Evolutionary conservation across 441 rosid genomes (phyloP).

Genomic region (Syzygium malaccense): DNA sequence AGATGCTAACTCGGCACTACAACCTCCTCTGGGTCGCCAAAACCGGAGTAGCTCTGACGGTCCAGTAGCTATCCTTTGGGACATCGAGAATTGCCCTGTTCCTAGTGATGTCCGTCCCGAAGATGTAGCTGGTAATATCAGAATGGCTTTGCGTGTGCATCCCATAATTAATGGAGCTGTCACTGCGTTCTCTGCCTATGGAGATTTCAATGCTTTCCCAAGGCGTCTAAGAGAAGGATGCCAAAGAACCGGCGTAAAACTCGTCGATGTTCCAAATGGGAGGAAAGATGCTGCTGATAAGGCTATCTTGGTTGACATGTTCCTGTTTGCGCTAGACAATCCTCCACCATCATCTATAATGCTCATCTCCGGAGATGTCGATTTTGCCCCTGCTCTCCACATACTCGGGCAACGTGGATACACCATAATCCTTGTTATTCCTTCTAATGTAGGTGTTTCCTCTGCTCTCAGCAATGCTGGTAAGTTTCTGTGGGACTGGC

Average conservation of each 20-base stretch:
- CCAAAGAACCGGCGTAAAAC: slow-evolving; percentile 94
- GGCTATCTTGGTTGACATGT: slow-evolving; percentile 95
- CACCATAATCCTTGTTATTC: slow-evolving; percentile 79
- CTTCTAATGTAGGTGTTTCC: slow-evolving; percentile 74
- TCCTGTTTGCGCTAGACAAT: slow-evolving; percentile 86
- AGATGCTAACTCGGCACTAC: slow-evolving; percentile 26
- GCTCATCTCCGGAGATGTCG: slow-evolving; percentile 95
- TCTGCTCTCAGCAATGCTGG: slow-evolving; percentile 88
- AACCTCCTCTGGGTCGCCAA: slow-evolving; percentile 23
- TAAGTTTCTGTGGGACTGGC: slow-evolving; percentile 97
- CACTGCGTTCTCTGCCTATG: slow-evolving; percentile 75
- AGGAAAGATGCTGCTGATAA: slow-evolving; percentile 98
- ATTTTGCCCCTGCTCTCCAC: slow-evolving; percentile 94
- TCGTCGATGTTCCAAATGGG: slow-evolving; percentile 91
- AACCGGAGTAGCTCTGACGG: slow-evolving; percentile 38
- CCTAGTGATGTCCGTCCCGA: slow-evolving; percentile 91
- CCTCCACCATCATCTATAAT: slow-evolving; percentile 82
- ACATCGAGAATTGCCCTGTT: slow-evolving; percentile 88
- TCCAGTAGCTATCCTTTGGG: slow-evolving; percentile 90
- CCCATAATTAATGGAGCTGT: slow-evolving; percentile 75
- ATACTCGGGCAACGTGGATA: slow-evolving; percentile 92
- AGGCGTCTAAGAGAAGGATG: slow-evolving; percentile 93
- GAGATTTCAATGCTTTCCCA: slow-evolving; percentile 92
- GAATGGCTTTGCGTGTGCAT: slow-evolving; percentile 86
- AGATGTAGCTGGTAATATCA: slow-evolving; percentile 83